These are phyloP conservation scores for Candida hispaniensis DNA, from an alignment of 805 yeast genomes.

Conservation along the genomic window DNA sequence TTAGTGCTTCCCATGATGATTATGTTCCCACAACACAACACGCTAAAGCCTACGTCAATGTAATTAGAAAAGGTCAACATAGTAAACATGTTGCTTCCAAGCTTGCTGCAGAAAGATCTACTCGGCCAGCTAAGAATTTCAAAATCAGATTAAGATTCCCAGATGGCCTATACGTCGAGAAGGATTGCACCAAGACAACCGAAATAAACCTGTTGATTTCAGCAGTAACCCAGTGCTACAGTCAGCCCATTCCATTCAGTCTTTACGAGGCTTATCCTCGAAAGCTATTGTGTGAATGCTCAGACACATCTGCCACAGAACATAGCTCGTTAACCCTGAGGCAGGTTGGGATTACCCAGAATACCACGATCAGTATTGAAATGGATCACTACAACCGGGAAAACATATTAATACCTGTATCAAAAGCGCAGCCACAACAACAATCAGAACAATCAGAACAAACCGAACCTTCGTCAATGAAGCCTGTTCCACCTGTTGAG, in stretches of 20 bases:
- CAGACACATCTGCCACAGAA: conserved; percentile 4
- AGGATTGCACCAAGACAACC: conserved; percentile 1
- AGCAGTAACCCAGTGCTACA: conserved; percentile 1
- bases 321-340: conserved; percentile 5
- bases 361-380: conserved; percentile 3
- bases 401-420: conserved; percentile 2
- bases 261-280: conserved; percentile 12
- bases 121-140: conserved; percentile 10
- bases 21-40: conserved; percentile 11
- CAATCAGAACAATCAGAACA: too few relatives aligned
- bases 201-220: conserved; percentile 1
- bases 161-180: conserved; percentile 8
- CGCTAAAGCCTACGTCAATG: conserved; percentile 7
- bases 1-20: neutral
- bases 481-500: neutral
- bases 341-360: conserved; percentile 9
- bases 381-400: conserved; percentile 2
- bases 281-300: conserved; percentile 2
- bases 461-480: neutral
- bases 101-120: conserved; percentile 2
- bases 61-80: conserved; percentile 2
- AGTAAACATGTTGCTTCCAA: conserved; percentile 5
- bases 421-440: too few relatives aligned
- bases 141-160: conserved; percentile 9
- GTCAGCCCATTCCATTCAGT: conserved; percentile 1